phyloP scores from a whole-genome alignment of 257 asterid genomes.

The Apocynum venetum region DNA sequence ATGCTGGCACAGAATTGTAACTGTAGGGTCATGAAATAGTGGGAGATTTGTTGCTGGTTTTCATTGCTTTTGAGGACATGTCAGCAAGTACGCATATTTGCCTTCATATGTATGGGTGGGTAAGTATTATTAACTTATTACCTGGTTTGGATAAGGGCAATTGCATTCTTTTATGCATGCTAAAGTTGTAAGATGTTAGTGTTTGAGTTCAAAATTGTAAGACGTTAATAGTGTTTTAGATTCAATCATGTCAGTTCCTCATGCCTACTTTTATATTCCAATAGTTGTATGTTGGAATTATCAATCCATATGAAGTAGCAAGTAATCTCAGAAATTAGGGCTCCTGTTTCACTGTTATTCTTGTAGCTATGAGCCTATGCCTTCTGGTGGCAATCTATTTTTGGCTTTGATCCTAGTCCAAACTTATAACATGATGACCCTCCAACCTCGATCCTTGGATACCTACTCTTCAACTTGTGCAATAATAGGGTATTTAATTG shows the following conservation, averaged over 20 bases:
- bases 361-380: background rate
- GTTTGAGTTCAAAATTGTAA: background rate
- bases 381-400: background rate
- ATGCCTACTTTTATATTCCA: background rate
- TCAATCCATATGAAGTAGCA: background rate
- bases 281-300: background rate
- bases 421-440: background rate
- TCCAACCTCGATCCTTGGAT: background rate
- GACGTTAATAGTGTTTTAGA: background rate
- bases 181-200: background rate
- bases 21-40: background rate
- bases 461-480: background rate
- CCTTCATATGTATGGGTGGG: background rate
- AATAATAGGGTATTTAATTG: background rate
- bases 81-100: background rate
- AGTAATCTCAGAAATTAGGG: background rate
- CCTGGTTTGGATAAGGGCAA: background rate
- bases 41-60: background rate
- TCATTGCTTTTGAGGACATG: background rate
- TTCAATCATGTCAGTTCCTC: background rate
- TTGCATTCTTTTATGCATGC: background rate
- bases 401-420: background rate
- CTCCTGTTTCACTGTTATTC: background rate
- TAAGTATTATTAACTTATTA: background rate
- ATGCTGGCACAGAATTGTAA: background rate